Evolutionary conservation across 305 asterid genomes (phyloP), one percentile per base, ranked within the genome.

Genomic region (Fraxinus angustifolia): DNA sequence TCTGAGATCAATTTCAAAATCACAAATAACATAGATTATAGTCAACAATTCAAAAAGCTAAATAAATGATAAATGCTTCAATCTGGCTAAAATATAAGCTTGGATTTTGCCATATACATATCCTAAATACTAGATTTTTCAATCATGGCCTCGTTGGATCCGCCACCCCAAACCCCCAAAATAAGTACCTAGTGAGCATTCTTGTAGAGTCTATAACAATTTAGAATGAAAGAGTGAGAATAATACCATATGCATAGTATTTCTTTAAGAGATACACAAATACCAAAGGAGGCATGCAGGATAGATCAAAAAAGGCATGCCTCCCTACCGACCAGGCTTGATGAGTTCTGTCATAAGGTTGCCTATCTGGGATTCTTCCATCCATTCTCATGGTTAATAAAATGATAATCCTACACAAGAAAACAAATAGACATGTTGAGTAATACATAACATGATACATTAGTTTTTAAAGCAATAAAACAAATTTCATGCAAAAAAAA

Each of bases 261-360:
- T 81, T 91, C 86, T 88, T 93, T 67, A 96, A 88, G 75, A 96
- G 97, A 87, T 89, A 90, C 82, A 94, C 80, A 87, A 94, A 96
- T 78, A 94, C 95, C 88, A 93, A 56, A 8, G 99, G 97, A 60
- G 97, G 86, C 87, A 93, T 94, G 88, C 85, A 93, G 38, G 97
- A 88, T 83, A 92, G 94, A 90, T 96, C 93, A 81, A 84, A 89
- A 84, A 87, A 93, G 40, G 92, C 90, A 83, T 94, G 98, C 87
- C 84, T 85, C 34, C 91, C 85, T 71, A 96, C 58, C 33, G 91
- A 65, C 86, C 80, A 78, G 14, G 83, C 80, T 75, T 82, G 84
- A 48, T 62, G 73, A 76, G 23, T 77, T 84, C 50, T 84, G 73
- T 77, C 67, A 48, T 40, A 74, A 67, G 86, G 86, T 60, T 80